Base-by-base conservation (phyloP, 1,284 basidiomycete species). In the Coriolopsis trogii region DNA sequence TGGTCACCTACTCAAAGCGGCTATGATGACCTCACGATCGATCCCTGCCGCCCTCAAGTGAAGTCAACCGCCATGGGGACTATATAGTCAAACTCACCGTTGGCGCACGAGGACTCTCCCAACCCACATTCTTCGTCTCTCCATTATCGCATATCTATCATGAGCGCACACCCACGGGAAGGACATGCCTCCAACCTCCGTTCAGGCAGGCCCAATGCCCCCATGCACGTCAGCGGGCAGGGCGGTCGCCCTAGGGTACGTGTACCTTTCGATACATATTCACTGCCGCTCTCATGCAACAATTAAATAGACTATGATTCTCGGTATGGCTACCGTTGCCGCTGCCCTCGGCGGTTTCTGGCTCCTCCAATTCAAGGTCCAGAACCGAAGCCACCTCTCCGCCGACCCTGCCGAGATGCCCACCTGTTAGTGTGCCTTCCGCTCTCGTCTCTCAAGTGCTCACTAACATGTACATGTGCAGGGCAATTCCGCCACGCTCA, bases 401-500 rank as follows among this genome's bases (percentile, higher is more conserved):
- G 4, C 41, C 3, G 42, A 59, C 41, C 49, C 56, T 6, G 49
- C 49, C 7, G 56, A 60, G 33, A 55, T 63, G 37, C 55, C 61
- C 2, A 58, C 59, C 31, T 63, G 61, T 63, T 44, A 9, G 61
- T 48, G 3, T 20, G 5, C 3, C 10, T 13, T 16, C 2, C 6
- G 9, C 24, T 25, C 9, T 21, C 6, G 6, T 10, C 4, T 12
- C 20, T 15, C 1, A 13, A 4, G 9, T 36, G 13, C 6, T 16
- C 10, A 18, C 21, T 8, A 12, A 2, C n/a, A 13, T 8, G 7
- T 15, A 20, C 16, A n/a, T 0, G n/a, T 41, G 16, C 36, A 60
- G 60, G 58, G 60, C 60, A 62, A 41, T 48, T 52, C 44, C 60
- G 56, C 18, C 60, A 60, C 37, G 58, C 60, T 1, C 56, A 58